Base-by-base conservation (phyloP, 1,284 basidiomycete species). In the Boletus coffeatus region DNA sequence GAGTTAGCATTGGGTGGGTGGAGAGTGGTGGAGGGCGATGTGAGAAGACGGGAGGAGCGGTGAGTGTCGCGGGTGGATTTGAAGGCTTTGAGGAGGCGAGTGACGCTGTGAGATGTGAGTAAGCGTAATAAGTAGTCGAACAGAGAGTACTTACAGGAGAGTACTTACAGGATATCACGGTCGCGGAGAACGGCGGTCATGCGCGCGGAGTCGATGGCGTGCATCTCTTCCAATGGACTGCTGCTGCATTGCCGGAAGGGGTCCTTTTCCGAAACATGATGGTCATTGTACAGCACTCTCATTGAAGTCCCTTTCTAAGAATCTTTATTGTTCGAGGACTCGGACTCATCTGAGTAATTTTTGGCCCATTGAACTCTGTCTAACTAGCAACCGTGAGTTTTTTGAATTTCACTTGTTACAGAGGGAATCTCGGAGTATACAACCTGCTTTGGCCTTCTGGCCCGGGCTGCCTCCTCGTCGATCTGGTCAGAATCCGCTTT, bases 51-150 rank as follows among this genome's bases (percentile, higher is more conserved):
- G 39, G 68, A 70, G 60, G 66, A 76, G 61, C 37, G 69, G 1
- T 70, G 59, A 0, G 80, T 77, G 58, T 83, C 81, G 21, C 81
- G 78, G 32, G 83, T 71, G 9, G 79, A 76, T 69, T 88, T 90
- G 37, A 88, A 89, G 5, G 83, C 84, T 69, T 91, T 92, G 70
- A 92, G 86, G 57, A 92, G 81, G 4, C 90, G 83, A 3, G 86
- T 89, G 11, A 92, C 86, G 3, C 89, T 46, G 16, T n/a, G 8
- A n/a, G 16, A n/a, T 43, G 16, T 43, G 41, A 43, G 16, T 43
- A 16, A n/a, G 10, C 7, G 41, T n/a, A 43, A 32, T 32, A 32
- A 32, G 14, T 41, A 9, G 16, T 8, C 8, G 41, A 43, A 43
- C 41, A n/a, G 16, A n/a, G 16, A 43, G 4, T 29, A 29, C 29